These are phyloP conservation scores for Microthlaspi erraticum DNA, from an alignment of 345 rosid genomes.

Conservation along the genomic window DNA sequence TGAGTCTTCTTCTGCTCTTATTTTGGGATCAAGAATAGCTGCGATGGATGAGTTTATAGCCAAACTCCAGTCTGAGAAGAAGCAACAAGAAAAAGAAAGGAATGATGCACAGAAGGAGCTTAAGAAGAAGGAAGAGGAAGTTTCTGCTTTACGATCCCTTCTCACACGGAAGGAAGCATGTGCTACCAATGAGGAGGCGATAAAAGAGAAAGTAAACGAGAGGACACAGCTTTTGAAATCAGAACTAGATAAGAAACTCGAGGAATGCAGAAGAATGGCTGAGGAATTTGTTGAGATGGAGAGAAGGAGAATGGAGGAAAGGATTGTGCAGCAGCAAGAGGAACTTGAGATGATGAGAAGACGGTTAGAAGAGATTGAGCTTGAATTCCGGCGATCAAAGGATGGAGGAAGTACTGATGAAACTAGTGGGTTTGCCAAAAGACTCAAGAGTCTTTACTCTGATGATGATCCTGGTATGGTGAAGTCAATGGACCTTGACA, in stretches of 20 bases:
- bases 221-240: constrained; percentile 55
- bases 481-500: constrained; percentile 97
- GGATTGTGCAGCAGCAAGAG: constrained; percentile 81
- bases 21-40: constrained; percentile 76
- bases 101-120: constrained; percentile 76
- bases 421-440: constrained; percentile 73
- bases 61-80: constrained; percentile 88
- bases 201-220: constrained; percentile 74
- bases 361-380: constrained; percentile 78
- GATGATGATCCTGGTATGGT: constrained; percentile 95
- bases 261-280: constrained; percentile 81
- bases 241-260: constrained; percentile 75
- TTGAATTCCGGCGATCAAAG: constrained; percentile 52
- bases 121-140: constrained; percentile 83
- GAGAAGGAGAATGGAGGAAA: constrained; percentile 96
- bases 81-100: constrained; percentile 75
- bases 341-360: constrained; percentile 84
- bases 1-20: constrained; percentile 64
- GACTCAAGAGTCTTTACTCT: constrained; percentile 59
- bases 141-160: constrained; percentile 62
- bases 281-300: constrained; percentile 83
- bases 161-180: constrained; percentile 57
- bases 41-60: constrained; percentile 90
- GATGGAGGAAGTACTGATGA: constrained; percentile 47
- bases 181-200: constrained; percentile 69